A percentile compares a stretch with the other conserved stretches of the same genome.
These are phyloP conservation scores for Mentha longifolia DNA, from an alignment of 257 asterid genomes.

Conservation along the genomic window DNA sequence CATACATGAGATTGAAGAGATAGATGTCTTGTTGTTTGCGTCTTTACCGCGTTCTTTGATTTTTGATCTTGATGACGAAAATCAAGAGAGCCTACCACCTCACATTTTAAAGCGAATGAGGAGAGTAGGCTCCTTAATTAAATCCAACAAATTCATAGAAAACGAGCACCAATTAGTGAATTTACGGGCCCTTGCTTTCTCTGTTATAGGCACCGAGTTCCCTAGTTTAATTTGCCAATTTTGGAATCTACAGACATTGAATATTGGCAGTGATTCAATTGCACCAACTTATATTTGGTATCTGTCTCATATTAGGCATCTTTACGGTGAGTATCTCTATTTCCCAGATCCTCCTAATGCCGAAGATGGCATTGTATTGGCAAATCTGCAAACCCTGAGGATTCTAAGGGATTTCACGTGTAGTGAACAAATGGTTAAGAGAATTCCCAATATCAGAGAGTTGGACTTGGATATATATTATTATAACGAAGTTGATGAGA, in stretches of 20 bases:
- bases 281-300: conserved; percentile 4
- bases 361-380: not conserved
- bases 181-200: not conserved
- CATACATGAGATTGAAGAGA: no score
- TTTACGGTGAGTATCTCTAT: not conserved
- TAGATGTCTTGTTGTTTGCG: no score
- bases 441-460: conserved; percentile 39
- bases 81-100: not conserved
- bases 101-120: no score
- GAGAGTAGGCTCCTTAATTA: no score
- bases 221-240: no score
- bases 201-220: no score
- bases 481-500: not conserved
- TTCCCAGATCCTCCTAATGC: not conserved
- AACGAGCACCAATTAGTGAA: not conserved
- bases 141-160: no score
- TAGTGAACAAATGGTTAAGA: conserved; percentile 29
- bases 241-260: not conserved
- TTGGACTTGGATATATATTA: not conserved
- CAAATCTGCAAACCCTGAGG: conserved; percentile 28
- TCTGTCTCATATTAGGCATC: conserved; percentile 16
- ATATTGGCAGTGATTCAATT: no score
- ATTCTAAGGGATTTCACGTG: not conserved
- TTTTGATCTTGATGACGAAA: no score
- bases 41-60: not conserved